Conservation (phyloP, 2,329 filamentous ascomycete genomes). For the Sporothrix dimorphospora region DNA sequence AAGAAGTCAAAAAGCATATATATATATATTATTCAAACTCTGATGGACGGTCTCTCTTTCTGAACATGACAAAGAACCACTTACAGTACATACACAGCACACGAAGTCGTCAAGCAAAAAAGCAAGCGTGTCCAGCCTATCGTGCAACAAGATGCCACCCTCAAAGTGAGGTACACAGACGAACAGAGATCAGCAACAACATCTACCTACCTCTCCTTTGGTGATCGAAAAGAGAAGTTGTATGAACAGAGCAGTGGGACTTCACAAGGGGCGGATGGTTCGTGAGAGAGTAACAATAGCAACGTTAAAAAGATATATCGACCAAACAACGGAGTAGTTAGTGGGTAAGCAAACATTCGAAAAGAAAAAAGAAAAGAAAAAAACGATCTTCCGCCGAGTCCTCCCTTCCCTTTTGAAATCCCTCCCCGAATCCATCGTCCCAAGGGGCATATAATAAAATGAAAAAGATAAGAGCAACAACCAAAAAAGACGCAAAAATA, state of each 20-base stretch:
- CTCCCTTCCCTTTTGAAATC: constrained; percentile 7
- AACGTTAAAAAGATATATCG: constrained; percentile 17
- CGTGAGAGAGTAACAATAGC: not conserved
- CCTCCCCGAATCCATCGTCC: constrained; percentile 17
- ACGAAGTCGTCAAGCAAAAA: too few species aligned
- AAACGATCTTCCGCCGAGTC: not conserved
- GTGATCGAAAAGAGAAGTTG: not conserved
- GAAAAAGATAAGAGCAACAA: not conserved
- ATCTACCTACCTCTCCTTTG: not conserved
- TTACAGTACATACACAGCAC: not conserved
- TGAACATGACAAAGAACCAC: not conserved
- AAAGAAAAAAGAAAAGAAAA: not conserved
- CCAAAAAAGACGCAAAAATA: not conserved
- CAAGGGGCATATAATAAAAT: constrained; percentile 23
- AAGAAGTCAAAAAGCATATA: not conserved
- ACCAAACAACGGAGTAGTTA: constrained; percentile 9
- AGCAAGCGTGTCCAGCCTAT: too few species aligned
- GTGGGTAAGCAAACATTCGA: not conserved
- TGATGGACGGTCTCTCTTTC: not conserved
- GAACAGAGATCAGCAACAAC: not conserved
- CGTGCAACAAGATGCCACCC: too few species aligned
- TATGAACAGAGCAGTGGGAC: not conserved
- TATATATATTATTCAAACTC: not conserved
- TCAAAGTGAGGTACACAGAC: not conserved
- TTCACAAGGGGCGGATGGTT: not conserved